Conservation (phyloP, 2,329 filamentous ascomycete species). For the Cladophialophora exuberans region DNA sequence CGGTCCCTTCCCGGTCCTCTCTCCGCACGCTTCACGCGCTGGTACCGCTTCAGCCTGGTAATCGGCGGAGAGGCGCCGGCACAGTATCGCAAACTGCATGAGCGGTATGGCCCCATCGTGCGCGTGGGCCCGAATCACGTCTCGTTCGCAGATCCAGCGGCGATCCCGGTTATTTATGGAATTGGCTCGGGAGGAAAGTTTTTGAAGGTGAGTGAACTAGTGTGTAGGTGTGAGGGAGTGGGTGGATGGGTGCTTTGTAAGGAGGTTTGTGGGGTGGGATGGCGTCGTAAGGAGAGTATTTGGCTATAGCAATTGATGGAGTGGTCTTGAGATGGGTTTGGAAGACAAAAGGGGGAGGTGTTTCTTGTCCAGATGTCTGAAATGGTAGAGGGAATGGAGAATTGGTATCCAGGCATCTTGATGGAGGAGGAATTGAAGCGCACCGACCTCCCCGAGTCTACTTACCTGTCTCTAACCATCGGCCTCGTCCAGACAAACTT, state of each 20-base stretch:
- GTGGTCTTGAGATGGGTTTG: too few relatives aligned
- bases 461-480: neutral
- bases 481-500: slow-evolving; percentile 10
- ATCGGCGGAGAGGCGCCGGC: neutral
- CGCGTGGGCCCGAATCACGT: slow-evolving; percentile 24
- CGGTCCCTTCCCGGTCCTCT: slow-evolving; percentile 63
- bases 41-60: slow-evolving; percentile 64
- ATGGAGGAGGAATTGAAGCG: too few relatives aligned
- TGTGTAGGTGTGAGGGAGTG: too few relatives aligned
- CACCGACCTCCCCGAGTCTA: neutral
- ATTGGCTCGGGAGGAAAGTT: slow-evolving; percentile 10
- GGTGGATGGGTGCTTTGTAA: too few relatives aligned
- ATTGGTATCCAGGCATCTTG: too few relatives aligned
- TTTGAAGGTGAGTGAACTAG: slow-evolving; percentile 10
- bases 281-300: too few relatives aligned
- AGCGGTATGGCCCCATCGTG: slow-evolving; percentile 19
- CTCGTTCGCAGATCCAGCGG: slow-evolving; percentile 18
- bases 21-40: slow-evolving; percentile 68
- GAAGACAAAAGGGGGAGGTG: too few relatives aligned
- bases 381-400: too few relatives aligned
- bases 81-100: slow-evolving; percentile 7
- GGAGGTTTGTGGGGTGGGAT: too few relatives aligned
- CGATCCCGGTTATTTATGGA: slow-evolving; percentile 24
- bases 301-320: too few relatives aligned
- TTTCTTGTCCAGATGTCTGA: too few relatives aligned